Base-by-base conservation (phyloP, 768 basidiomycete species). In the Rhizopogon salebrosus region DNA sequence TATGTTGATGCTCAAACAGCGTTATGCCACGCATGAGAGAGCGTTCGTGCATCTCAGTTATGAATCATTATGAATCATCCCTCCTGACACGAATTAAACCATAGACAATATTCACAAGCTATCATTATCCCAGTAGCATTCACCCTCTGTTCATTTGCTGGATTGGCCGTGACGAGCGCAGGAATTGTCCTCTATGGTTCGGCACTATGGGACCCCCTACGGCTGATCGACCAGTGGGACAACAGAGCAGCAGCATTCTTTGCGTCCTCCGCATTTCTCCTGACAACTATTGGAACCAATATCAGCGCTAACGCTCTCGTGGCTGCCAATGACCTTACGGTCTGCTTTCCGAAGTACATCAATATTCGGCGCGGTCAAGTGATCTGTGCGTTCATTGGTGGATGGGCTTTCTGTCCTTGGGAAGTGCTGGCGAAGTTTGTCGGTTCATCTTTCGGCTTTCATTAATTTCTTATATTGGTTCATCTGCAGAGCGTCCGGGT, bases 201-300 rank as follows among this genome's bases (percentile, higher is more conserved):
- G 45, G 68, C 74, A 60, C 60, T 79, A 59, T 87, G 92, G 92
- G 85, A 93, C 61, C 91, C 90, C 0, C 75, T 87, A 3, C 70
- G 71, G 49, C 79, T 93, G 57, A 87, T 92, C 60, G 81, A 88
- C 64, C 75, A 74, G 31, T 94, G 91, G 91, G 80, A 88, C 59
- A 93, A 89, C 66, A 84, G 93, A 31, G 84, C 89, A 0, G 89
- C 87, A 0, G 83, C 85, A 6, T 95, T 95, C 75, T 94, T 95
- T 62, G 83, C 83, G 6, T 76, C 87, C 0, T 83, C 90, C 64
- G 78, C 82, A 35, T 92, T 92, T 62, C 74, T 78, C 35, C 57
- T 64, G 29, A 49, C 65, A 9, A 69, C 62, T 1, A 52, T 60
- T 9, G 71, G 69, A 26, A 74, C 73, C 48, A 79, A 79, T 51